Conservation (phyloP, 331 rosid species). For the Quercus lobata region DNA sequence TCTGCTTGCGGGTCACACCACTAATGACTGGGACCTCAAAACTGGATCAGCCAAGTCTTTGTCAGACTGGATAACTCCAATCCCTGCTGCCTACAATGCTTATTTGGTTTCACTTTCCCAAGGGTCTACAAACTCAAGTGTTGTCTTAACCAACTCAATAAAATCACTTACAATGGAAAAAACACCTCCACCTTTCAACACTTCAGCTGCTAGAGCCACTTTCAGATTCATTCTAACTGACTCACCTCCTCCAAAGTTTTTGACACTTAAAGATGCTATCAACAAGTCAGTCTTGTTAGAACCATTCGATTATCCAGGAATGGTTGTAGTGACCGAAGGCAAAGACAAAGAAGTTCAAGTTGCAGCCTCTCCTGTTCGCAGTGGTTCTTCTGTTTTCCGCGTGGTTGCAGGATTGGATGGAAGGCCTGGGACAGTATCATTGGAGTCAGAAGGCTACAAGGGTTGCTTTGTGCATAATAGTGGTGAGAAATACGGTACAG, state of each 20-base stretch:
- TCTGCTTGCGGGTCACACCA: conserved; percentile 69
- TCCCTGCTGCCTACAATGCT: conserved; percentile 48
- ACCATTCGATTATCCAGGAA: conserved; percentile 65
- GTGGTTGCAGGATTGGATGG: conserved; percentile 65
- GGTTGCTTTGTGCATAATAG: conserved; percentile 54
- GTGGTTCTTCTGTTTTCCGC: conserved; percentile 33
- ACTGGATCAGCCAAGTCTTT: conserved; percentile 21
- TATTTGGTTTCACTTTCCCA: conserved; percentile 52
- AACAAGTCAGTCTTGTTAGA: conserved; percentile 48
- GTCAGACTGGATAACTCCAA: conserved; percentile 56
- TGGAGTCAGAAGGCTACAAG: conserved; percentile 41
- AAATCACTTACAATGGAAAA: conserved; percentile 44
- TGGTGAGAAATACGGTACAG: not conserved
- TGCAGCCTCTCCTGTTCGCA: conserved; percentile 22
- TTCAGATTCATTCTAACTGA: conserved; percentile 48
- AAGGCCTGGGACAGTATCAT: conserved; percentile 37
- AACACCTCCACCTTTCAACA: conserved; percentile 43
- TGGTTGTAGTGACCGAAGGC: conserved; percentile 25
- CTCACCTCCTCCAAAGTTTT: conserved; percentile 13
- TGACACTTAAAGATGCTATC: conserved; percentile 15
- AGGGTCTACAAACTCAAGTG: conserved; percentile 19
- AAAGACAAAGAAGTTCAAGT: conserved; percentile 36
- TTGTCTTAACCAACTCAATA: conserved; percentile 46
- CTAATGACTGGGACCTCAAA: conserved; percentile 50
- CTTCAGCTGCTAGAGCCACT: conserved; percentile 42